Evolutionary conservation across 1,139 yeast genomes (phyloP).

Genomic region (Candida tropicalis): DNA sequence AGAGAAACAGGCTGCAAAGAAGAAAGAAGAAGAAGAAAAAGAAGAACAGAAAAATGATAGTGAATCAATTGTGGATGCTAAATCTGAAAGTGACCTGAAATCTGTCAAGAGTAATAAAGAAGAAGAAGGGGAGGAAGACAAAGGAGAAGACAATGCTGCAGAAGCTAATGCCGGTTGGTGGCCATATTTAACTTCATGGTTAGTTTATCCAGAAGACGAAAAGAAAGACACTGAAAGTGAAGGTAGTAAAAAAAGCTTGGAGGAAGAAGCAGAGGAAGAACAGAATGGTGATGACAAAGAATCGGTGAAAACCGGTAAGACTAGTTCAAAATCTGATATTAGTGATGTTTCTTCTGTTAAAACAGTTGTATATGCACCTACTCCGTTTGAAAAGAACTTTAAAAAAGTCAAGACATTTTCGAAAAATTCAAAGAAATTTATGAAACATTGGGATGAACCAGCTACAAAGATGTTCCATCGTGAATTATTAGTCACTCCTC

Average conservation of each 20-base stretch:
- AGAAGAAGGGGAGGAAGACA: neutral
- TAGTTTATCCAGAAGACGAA: constrained; percentile 3
- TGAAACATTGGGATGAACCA: constrained; percentile 41
- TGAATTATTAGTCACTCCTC: constrained; percentile 3
- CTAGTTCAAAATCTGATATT: neutral
- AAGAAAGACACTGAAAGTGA: too few species aligned
- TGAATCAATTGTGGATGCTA: constrained; percentile 2
- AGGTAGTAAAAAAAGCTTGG: too few species aligned
- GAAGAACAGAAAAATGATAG: constrained; percentile 8
- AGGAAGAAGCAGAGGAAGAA: constrained; percentile 6
- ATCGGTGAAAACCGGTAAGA: constrained; percentile 3
- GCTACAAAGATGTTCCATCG: constrained; percentile 26
- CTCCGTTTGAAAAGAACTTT: constrained; percentile 13
- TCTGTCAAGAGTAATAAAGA: neutral
- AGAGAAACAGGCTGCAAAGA: constrained; percentile 5
- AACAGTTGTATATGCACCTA: constrained; percentile 1
- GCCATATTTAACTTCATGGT: constrained; percentile 5
- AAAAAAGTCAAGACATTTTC: constrained; percentile 22
- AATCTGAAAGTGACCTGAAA: neutral
- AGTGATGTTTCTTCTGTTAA: neutral
- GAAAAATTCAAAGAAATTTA: constrained; percentile 25
- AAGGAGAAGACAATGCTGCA: neutral
- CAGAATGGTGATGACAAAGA: neutral
- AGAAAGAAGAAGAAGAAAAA: constrained; percentile 4
- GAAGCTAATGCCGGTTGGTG: neutral